Conservation (phyloP, 768 basidiomycete species). For the Sistotremastrum suecicum region DNA sequence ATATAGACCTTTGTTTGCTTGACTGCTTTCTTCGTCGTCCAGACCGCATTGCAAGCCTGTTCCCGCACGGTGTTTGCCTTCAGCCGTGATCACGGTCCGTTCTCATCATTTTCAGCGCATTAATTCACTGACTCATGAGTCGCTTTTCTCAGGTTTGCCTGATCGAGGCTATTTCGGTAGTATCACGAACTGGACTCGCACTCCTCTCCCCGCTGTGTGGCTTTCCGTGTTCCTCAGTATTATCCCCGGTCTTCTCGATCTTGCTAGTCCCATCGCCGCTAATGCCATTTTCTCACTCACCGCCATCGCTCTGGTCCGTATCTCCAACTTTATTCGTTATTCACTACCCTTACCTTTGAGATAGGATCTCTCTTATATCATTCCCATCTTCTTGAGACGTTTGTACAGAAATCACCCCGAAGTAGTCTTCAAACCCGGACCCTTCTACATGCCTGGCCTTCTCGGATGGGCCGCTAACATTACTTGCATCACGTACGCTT, state of each 20-base stretch:
- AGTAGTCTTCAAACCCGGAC: conserved; percentile 73
- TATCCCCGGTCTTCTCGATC: conserved; percentile 58
- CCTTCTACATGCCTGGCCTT: conserved; percentile 66
- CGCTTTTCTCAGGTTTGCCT: conserved; percentile 38
- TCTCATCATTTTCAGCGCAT: conserved; percentile 1
- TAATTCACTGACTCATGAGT: not conserved
- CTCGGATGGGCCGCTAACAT: conserved; percentile 49
- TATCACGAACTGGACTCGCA: conserved; percentile 45
- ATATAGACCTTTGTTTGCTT: conserved; percentile 56
- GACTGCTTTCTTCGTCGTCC: conserved; percentile 78
- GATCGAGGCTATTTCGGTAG: conserved; percentile 68
- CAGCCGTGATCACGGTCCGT: conserved; percentile 57
- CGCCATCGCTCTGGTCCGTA: conserved; percentile 42
- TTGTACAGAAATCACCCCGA: conserved; percentile 61
- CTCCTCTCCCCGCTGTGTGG: conserved; percentile 72
- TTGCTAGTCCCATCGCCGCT: conserved; percentile 64
- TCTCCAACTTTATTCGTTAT: not conserved
- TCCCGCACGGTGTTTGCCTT: conserved; percentile 78
- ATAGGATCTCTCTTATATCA: conserved; percentile 61
- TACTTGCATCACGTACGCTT: conserved; percentile 34
- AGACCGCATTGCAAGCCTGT: conserved; percentile 69
- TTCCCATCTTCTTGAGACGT: conserved; percentile 65
- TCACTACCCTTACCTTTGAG: conserved; percentile 2
- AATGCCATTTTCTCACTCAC: conserved; percentile 75
- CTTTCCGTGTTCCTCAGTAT: conserved; percentile 51